These are phyloP conservation scores for Populus hybrid DNA, from an alignment of 441 rosid species.

Conservation along the genomic window DNA sequence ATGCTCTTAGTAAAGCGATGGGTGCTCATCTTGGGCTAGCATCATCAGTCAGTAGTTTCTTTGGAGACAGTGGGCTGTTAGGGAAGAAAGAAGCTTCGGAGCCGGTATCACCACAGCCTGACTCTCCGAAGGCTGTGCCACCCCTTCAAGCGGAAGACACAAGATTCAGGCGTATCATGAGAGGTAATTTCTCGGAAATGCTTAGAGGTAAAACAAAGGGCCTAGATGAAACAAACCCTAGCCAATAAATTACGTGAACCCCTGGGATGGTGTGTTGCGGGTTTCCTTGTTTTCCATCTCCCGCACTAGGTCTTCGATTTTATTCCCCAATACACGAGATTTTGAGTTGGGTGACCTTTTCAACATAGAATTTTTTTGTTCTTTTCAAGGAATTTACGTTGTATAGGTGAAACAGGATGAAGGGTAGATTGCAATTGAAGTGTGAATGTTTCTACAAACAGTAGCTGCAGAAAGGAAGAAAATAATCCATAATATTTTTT, in stretches of 20 bases:
- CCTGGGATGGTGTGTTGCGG: constrained; percentile 17
- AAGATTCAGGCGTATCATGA: constrained; percentile 90
- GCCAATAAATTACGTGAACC: constrained; percentile 13
- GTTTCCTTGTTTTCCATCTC: constrained; percentile 9
- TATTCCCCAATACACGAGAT: not conserved
- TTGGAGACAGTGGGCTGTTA: constrained; percentile 77
- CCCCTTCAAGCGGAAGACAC: constrained; percentile 66
- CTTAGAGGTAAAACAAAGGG: constrained; percentile 65
- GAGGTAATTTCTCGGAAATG: constrained; percentile 86
- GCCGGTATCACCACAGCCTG: constrained; percentile 21
- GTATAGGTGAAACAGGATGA: not conserved
- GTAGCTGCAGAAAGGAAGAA: not conserved
- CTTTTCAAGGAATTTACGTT: not conserved
- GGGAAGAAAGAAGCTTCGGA: constrained; percentile 72
- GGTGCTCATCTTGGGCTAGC: constrained; percentile 93
- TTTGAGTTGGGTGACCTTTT: not conserved
- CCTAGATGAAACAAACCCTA: constrained; percentile 52
- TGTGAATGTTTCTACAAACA: not conserved
- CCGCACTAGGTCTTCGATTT: not conserved
- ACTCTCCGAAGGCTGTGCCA: constrained; percentile 43
- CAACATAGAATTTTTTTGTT: not conserved
- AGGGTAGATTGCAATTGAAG: not conserved
- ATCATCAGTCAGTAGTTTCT: constrained; percentile 83
- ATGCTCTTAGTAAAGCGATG: constrained; percentile 84
- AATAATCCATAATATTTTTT: not conserved